Conservation (phyloP, 2,329 filamentous ascomycete species). For the Aotearoamyces nothofagi region DNA sequence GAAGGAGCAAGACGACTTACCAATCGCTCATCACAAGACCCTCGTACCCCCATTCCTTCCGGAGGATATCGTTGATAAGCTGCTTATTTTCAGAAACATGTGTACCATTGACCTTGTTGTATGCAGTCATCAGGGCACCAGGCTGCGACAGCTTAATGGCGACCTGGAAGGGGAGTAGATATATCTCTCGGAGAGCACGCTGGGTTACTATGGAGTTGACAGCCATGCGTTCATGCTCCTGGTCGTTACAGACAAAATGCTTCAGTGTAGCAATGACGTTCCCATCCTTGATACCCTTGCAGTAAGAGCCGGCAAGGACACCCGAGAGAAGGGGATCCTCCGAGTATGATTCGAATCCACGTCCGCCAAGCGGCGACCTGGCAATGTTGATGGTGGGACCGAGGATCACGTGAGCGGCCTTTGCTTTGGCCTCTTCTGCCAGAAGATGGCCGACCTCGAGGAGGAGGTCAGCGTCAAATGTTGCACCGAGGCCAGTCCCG, state of each 20-base stretch:
- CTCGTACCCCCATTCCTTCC: conserved; percentile 28
- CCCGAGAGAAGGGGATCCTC: conserved; percentile 30
- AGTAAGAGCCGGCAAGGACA: conserved; percentile 23
- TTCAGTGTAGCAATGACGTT: conserved; percentile 28
- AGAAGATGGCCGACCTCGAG: conserved; percentile 47
- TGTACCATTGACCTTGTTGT: conserved; percentile 29
- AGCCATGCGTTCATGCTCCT: conserved; percentile 21
- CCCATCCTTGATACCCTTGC: conserved; percentile 25
- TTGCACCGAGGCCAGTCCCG: conserved; percentile 34
- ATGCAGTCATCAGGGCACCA: conserved; percentile 30
- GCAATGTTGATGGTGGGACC: conserved; percentile 44
- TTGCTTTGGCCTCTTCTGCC: conserved; percentile 47
- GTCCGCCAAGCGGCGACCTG: conserved; percentile 27
- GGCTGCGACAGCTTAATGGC: conserved; percentile 25
- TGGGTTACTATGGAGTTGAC: conserved; percentile 20
- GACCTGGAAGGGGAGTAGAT: conserved; percentile 29
- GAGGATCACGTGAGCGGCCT: conserved; percentile 55
- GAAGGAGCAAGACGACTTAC: conserved; percentile 15
- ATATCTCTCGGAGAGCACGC: conserved; percentile 24
- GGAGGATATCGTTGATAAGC: conserved; percentile 24
- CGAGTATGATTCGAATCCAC: conserved; percentile 31
- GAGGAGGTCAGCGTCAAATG: conserved; percentile 49
- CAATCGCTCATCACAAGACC: conserved; percentile 32
- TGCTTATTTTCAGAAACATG: conserved; percentile 26
- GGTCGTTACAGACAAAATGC: conserved; percentile 29